phyloP scores from a whole-genome alignment of 164 flowering plant species.

The Houttuynia cordata region DNA sequence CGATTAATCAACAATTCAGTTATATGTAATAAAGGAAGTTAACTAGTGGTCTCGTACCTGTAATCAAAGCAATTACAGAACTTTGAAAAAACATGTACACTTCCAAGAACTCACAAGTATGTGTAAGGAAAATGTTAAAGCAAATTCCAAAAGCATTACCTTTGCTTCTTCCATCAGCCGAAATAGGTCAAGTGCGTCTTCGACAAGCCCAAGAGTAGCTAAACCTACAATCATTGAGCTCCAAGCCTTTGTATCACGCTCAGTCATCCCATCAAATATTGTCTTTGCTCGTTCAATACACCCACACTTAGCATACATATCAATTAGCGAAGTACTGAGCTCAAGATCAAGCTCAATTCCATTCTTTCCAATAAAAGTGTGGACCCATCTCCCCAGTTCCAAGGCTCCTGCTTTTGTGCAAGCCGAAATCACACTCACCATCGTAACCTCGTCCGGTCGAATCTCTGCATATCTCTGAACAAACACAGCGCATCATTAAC shows the following conservation, averaged over 20 bases:
- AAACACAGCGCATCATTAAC: constrained; percentile 26
- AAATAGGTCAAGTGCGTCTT: constrained; percentile 28
- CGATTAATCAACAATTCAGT: too few relatives aligned
- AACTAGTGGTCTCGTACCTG: too few relatives aligned
- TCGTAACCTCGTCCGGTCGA: constrained; percentile 34
- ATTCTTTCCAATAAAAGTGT: constrained; percentile 24
- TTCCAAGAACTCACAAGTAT: too few relatives aligned
- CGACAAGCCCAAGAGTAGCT: constrained; percentile 32
- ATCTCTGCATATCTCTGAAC: constrained; percentile 40
- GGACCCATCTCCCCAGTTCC: constrained; percentile 38
- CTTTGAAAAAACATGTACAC: too few relatives aligned
- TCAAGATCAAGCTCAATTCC: constrained; percentile 24
- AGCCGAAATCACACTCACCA: constrained; percentile 38
- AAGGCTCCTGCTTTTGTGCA: constrained; percentile 36
- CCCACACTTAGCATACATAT: constrained; percentile 47
- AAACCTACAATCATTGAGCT: constrained; percentile 39
- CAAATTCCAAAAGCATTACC: constrained; percentile 11
- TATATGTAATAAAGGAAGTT: too few relatives aligned
- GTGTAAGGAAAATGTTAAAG: too few relatives aligned
- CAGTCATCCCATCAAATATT: constrained; percentile 28
- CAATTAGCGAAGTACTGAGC: constrained; percentile 36
- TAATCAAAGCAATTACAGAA: too few relatives aligned
- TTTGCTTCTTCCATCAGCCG: constrained; percentile 24
- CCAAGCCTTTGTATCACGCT: constrained; percentile 36
- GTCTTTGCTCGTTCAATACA: constrained; percentile 25